A percentile compares a stretch with the other conserved stretches of the same genome.
Evolutionary conservation across 2,329 filamentous ascomycete species (phyloP).

Genomic region (Botrytis squamosa): DNA sequence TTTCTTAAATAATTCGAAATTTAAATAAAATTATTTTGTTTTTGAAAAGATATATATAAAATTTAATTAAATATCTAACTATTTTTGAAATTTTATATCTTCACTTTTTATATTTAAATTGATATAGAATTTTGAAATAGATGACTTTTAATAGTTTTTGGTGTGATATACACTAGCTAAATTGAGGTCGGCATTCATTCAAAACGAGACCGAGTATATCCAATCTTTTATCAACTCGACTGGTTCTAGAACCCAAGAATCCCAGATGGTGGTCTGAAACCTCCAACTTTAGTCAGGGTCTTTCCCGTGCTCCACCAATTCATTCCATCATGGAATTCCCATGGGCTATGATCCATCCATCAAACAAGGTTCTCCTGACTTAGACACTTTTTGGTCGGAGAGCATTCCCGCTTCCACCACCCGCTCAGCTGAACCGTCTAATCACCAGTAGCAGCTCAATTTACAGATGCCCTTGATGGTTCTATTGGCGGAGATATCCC

Average conservation of each 20-base stretch:
- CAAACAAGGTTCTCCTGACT: slow-evolving; percentile 13
- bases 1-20: no score
- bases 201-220: not conserved
- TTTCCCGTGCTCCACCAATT: not conserved
- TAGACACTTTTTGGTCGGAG: not conserved
- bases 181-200: no score
- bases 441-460: not conserved
- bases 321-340: not conserved
- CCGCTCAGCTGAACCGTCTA: not conserved
- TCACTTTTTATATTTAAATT: no score
- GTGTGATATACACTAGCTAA: no score
- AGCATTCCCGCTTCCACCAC: not conserved
- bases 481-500: not conserved
- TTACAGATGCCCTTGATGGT: not conserved
- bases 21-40: no score
- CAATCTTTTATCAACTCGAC: not conserved
- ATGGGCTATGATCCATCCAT: not conserved
- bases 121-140: no score
- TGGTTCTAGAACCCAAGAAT: slow-evolving; percentile 1
- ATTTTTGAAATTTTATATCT: no score
- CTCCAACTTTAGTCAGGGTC: not conserved
- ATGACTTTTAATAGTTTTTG: no score
- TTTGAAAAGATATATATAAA: no score
- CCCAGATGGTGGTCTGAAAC: not conserved
- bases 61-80: no score